These are phyloP conservation scores for Pseudocercospora vitis DNA, from an alignment of 2,329 filamentous ascomycete genomes.

Conservation along the genomic window DNA sequence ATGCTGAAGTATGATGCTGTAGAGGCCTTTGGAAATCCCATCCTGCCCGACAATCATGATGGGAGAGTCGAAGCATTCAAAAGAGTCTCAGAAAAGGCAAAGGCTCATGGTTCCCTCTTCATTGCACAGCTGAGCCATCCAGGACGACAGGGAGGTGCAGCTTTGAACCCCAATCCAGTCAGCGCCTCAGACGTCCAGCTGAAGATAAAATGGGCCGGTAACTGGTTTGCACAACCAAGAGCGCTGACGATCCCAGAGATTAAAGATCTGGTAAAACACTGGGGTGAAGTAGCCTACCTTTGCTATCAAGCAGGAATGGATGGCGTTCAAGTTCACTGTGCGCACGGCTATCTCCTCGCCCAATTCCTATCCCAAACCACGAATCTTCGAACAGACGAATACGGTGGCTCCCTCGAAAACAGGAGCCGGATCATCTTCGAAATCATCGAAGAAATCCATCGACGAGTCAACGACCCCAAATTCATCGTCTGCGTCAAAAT, in stretches of 20 bases:
- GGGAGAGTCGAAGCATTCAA: slow-evolving; percentile 29
- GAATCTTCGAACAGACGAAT: slow-evolving; percentile 45
- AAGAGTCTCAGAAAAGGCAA: slow-evolving; percentile 26
- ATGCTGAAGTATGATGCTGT: slow-evolving; percentile 36
- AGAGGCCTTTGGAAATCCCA: slow-evolving; percentile 37
- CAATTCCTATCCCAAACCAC: slow-evolving; percentile 44
- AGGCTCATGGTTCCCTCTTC: slow-evolving; percentile 32
- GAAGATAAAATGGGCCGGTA: slow-evolving; percentile 31
- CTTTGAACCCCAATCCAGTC: slow-evolving; percentile 35
- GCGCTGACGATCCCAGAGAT: slow-evolving; percentile 33
- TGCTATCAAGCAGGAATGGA: slow-evolving; percentile 35
- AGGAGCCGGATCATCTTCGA: slow-evolving; percentile 43
- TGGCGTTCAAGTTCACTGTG: slow-evolving; percentile 37
- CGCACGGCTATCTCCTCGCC: slow-evolving; percentile 46
- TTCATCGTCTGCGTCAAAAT: slow-evolving; percentile 37
- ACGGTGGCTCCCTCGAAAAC: slow-evolving; percentile 46
- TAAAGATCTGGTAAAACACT: slow-evolving; percentile 31
- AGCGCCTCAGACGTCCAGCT: slow-evolving; percentile 36
- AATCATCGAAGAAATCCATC: slow-evolving; percentile 40
- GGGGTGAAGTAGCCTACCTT: slow-evolving; percentile 30
- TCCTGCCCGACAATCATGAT: slow-evolving; percentile 33
- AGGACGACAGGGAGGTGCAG: slow-evolving; percentile 32
- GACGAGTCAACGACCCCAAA: slow-evolving; percentile 24
- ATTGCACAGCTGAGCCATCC: slow-evolving; percentile 36
- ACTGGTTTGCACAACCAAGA: slow-evolving; percentile 34